Conservation (phyloP, 768 basidiomycete species). For the Mycena amicta region DNA sequence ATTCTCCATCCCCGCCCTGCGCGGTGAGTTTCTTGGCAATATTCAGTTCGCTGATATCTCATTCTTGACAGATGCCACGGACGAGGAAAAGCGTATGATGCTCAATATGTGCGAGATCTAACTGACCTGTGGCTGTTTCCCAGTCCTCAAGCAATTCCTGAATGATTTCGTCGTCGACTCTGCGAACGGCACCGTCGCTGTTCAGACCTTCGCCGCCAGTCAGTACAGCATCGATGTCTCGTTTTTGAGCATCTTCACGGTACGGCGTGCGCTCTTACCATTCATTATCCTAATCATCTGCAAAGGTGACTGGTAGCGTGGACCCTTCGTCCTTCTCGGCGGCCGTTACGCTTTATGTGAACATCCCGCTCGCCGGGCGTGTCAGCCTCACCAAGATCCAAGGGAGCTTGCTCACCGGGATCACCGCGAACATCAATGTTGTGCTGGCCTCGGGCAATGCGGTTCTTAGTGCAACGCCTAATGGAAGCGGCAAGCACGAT, state of each 20-base stretch:
- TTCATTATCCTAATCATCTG: too few relatives aligned
- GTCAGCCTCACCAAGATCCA: slow-evolving; percentile 1
- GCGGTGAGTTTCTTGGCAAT: background rate
- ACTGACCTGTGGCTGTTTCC: background rate
- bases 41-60: background rate
- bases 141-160: background rate
- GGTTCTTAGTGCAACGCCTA: background rate
- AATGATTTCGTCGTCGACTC: background rate
- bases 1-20: background rate
- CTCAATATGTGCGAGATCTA: background rate
- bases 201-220: background rate
- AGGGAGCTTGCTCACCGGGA: slow-evolving; percentile 1
- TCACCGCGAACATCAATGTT: slow-evolving; percentile 2
- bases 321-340: background rate
- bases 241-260: background rate
- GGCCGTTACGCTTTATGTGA: slow-evolving; percentile 4
- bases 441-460: background rate
- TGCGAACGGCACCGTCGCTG: background rate
- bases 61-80: background rate
- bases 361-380: slow-evolving; percentile 3
- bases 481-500: background rate
- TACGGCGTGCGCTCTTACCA: too few relatives aligned
- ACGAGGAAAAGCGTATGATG: background rate
- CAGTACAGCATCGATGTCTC: background rate
- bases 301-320: background rate